A percentile compares a stretch with the other conserved stretches of the same genome.
phyloP scores from a whole-genome alignment of 1,284 basidiomycete genomes.

The Irpex lacteus region DNA sequence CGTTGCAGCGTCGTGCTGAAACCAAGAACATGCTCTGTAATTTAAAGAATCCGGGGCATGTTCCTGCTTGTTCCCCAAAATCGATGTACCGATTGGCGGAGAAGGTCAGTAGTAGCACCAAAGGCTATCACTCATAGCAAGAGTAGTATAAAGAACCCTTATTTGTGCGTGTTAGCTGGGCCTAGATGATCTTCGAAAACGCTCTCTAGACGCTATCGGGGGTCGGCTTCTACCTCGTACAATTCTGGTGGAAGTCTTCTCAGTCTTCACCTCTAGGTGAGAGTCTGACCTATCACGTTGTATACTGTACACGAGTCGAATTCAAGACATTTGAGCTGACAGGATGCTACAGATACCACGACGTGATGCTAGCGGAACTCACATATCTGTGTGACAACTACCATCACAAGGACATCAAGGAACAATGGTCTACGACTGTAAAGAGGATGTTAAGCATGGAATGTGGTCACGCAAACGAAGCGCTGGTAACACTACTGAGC shows the following conservation, averaged over 20 bases:
- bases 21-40: slow-evolving; percentile 10
- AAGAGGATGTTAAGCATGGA: not conserved
- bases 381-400: not conserved
- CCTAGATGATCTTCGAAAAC: slow-evolving; percentile 14
- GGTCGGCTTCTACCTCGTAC: slow-evolving; percentile 14
- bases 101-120: slow-evolving; percentile 12
- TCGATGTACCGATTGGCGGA: slow-evolving; percentile 27
- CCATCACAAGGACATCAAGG: not conserved
- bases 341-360: not conserved
- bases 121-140: too few species aligned
- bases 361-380: not conserved
- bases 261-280: slow-evolving; percentile 19
- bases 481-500: not conserved
- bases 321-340: not conserved
- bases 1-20: slow-evolving; percentile 1
- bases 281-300: not conserved
- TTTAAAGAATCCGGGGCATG: not conserved
- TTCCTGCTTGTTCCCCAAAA: slow-evolving; percentile 24
- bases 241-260: slow-evolving; percentile 22
- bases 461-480: not conserved
- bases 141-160: not conserved
- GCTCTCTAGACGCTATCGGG: slow-evolving; percentile 16
- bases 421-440: not conserved
- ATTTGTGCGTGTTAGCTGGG: slow-evolving; percentile 6
- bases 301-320: not conserved